Evolutionary conservation across 2,329 filamentous ascomycete genomes (phyloP).

Genomic region (Atkinsonella texensis): DNA sequence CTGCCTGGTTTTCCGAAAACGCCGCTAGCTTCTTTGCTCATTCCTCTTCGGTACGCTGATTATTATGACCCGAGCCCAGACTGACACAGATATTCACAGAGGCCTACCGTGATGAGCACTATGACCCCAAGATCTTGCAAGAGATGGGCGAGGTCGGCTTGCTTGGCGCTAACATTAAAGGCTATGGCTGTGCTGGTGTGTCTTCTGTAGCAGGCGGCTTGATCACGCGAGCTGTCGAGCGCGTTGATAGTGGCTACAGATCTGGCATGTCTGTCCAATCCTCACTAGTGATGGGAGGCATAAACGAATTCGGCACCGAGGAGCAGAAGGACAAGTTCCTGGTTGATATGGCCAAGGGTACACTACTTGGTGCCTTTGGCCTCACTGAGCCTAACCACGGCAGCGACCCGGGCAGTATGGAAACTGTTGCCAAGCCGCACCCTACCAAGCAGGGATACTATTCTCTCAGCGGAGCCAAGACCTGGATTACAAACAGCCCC

Average conservation of each 20-base stretch:
- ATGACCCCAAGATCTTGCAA: constrained; percentile 71
- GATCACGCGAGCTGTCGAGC: constrained; percentile 81
- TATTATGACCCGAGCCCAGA: not conserved
- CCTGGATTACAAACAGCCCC: constrained; percentile 92
- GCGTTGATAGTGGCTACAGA: constrained; percentile 82
- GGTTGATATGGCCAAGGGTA: constrained; percentile 70
- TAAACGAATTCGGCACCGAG: constrained; percentile 73
- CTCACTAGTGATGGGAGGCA: constrained; percentile 86
- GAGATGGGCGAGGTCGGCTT: constrained; percentile 93
- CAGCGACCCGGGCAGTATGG: constrained; percentile 84
- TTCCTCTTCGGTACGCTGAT: too few relatives aligned
- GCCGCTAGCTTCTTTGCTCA: too few relatives aligned
- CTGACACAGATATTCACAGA: constrained; percentile 34
- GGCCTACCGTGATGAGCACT: constrained; percentile 74
- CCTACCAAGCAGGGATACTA: constrained; percentile 75
- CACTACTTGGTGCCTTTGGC: constrained; percentile 75
- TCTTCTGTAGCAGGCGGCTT: constrained; percentile 81
- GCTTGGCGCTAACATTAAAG: constrained; percentile 73
- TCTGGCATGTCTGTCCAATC: constrained; percentile 92
- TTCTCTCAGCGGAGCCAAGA: constrained; percentile 71
- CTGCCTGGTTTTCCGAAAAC: not conserved
- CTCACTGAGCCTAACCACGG: constrained; percentile 89
- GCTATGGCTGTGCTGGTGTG: constrained; percentile 79
- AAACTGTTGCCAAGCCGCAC: constrained; percentile 73
- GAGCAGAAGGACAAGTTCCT: constrained; percentile 81